Evolutionary conservation across 2,329 filamentous ascomycete species (phyloP).

Genomic region (Ophiosphaerella herpotricha): DNA sequence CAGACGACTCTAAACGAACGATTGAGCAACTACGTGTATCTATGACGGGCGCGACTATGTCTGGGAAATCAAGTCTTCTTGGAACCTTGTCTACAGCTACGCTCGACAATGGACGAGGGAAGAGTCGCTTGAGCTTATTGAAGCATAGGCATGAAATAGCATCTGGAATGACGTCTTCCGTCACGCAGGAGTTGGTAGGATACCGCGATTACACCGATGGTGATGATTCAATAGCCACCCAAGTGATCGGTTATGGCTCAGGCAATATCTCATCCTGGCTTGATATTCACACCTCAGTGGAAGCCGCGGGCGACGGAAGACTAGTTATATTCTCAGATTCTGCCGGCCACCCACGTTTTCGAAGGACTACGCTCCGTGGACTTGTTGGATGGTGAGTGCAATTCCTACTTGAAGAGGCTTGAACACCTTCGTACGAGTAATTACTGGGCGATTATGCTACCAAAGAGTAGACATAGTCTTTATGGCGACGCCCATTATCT

Average conservation of each 20-base stretch:
- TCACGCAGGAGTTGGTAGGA: conserved; percentile 90
- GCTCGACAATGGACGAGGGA: conserved; percentile 89
- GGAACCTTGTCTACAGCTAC: conserved; percentile 87
- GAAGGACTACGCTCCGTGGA: conserved; percentile 84
- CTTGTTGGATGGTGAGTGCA: conserved; percentile 76
- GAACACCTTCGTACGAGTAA: too few species aligned
- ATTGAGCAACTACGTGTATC: conserved; percentile 79
- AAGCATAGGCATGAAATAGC: conserved; percentile 93
- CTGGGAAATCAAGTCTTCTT: conserved; percentile 88
- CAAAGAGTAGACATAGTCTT: too few species aligned
- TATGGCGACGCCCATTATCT: too few species aligned
- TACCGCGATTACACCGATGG: conserved; percentile 57
- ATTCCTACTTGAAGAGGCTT: neutral
- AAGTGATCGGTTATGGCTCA: conserved; percentile 81
- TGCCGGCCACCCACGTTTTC: conserved; percentile 86
- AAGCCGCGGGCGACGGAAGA: conserved; percentile 70
- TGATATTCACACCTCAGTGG: conserved; percentile 83
- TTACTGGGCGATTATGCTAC: too few species aligned
- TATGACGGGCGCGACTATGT: conserved; percentile 84
- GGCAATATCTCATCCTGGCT: conserved; percentile 91
- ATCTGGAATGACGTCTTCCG: conserved; percentile 90
- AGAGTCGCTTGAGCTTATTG: conserved; percentile 82
- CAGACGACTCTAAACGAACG: conserved; percentile 9
- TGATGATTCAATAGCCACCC: conserved; percentile 20
- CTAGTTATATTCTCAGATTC: conserved; percentile 91